Evolutionary conservation across 192 early-diverging fungal species (phyloP).

Genomic region (Coemansia sp.): DNA sequence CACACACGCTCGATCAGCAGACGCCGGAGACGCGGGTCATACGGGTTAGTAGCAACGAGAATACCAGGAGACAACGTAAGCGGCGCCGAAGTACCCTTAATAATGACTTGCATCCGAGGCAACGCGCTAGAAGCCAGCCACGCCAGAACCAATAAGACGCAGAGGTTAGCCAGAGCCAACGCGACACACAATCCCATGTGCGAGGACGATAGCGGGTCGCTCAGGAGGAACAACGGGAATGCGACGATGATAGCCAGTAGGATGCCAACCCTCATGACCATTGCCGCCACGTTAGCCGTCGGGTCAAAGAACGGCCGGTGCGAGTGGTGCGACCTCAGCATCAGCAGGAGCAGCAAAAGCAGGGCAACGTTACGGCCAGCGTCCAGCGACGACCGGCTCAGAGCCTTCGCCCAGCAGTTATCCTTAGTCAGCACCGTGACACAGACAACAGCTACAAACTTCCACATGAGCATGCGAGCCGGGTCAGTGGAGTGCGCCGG

Average conservation of each 20-base stretch:
- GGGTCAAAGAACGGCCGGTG: slow-evolving; percentile 61
- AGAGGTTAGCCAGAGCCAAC: slow-evolving; percentile 48
- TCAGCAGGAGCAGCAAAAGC: slow-evolving; percentile 51
- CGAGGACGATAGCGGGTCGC: slow-evolving; percentile 46
- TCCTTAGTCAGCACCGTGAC: slow-evolving; percentile 59
- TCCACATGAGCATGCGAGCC: slow-evolving; percentile 59
- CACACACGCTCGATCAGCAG: slow-evolving; percentile 62
- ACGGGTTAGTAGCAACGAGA: slow-evolving; percentile 29
- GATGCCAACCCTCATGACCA: slow-evolving; percentile 49
- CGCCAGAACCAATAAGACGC: slow-evolving; percentile 41
- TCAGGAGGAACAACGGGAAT: slow-evolving; percentile 56
- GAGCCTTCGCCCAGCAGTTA: slow-evolving; percentile 58
- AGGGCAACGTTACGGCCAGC: slow-evolving; percentile 50
- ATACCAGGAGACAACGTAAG: slow-evolving; percentile 52
- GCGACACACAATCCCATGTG: slow-evolving; percentile 52
- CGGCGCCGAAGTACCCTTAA: slow-evolving; percentile 53
- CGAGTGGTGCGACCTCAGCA: slow-evolving; percentile 59
- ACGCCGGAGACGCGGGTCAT: slow-evolving; percentile 46
- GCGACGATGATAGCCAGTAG: slow-evolving; percentile 53
- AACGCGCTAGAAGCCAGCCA: slow-evolving; percentile 38
- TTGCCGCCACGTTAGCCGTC: slow-evolving; percentile 56
- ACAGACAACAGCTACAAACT: slow-evolving; percentile 53
- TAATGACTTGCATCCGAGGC: slow-evolving; percentile 49
- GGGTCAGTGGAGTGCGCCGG: slow-evolving; percentile 55
- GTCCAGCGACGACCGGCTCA: slow-evolving; percentile 53